Evolutionary conservation across 2,329 filamentous ascomycete species (phyloP).

Genomic region (Rachicladosporium sp.): DNA sequence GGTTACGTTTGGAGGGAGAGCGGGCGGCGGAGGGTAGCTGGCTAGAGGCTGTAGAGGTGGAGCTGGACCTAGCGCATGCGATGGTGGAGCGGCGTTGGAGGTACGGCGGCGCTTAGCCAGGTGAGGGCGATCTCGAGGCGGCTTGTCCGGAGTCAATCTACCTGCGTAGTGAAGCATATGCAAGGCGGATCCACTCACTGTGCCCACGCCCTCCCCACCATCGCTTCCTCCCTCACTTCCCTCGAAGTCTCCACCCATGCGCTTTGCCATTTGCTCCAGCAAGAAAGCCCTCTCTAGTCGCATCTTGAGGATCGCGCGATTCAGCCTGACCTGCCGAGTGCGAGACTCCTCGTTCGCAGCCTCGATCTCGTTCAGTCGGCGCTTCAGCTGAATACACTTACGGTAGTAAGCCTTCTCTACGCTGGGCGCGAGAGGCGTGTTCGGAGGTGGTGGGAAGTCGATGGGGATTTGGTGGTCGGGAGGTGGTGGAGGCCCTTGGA

Average conservation of each 20-base stretch:
- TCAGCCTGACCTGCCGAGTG: constrained; percentile 64
- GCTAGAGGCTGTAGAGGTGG: no score
- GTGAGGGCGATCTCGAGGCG: constrained; percentile 20
- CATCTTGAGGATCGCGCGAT: constrained; percentile 81
- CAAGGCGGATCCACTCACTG: constrained; percentile 7
- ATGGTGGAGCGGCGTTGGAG: no score
- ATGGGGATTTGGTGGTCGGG: no score
- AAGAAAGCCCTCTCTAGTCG: constrained; percentile 65
- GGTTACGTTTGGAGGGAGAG: no score
- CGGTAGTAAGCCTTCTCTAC: constrained; percentile 92
- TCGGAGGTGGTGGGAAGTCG: no score
- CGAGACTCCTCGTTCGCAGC: constrained; percentile 77
- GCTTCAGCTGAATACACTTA: constrained; percentile 91
- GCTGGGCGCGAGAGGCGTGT: constrained; percentile 58
- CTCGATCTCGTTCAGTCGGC: constrained; percentile 82
- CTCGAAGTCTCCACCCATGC: constrained; percentile 36
- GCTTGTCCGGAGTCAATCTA: no score
- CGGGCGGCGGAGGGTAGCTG: no score
- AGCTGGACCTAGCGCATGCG: no score
- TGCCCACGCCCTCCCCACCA: constrained; percentile 14
- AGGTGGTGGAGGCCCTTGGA: no score
- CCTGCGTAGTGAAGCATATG: constrained; percentile 1
- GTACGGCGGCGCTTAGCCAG: constrained; percentile 18
- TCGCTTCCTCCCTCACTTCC: constrained; percentile 24
- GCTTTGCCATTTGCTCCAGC: constrained; percentile 35